These are phyloP conservation scores for Huiozyma naganishii DNA, from an alignment of 805 yeast genomes.

Conservation along the genomic window DNA sequence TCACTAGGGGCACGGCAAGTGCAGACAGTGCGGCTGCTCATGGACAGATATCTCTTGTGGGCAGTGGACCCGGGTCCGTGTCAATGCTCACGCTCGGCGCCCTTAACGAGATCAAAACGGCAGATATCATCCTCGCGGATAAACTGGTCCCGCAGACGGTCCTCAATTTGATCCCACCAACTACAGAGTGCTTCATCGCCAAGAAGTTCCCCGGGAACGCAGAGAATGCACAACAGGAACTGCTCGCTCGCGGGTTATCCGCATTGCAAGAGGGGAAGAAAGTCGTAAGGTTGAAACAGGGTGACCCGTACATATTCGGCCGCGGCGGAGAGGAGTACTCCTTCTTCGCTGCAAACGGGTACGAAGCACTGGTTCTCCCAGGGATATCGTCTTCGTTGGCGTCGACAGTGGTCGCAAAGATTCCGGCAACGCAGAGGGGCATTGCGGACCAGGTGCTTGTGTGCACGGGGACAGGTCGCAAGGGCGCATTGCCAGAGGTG, in stretches of 20 bases:
- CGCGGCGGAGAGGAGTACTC: slow-evolving; percentile 89
- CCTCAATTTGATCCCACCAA: slow-evolving; percentile 65
- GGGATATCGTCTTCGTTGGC: slow-evolving; percentile 87
- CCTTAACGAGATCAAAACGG: slow-evolving; percentile 61
- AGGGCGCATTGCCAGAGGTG: slow-evolving; percentile 67
- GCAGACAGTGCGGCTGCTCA: slow-evolving; percentile 4
- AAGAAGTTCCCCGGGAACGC: slow-evolving; percentile 96
- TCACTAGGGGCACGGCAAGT: neutral
- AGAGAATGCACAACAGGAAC: slow-evolving; percentile 81
- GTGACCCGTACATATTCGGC: slow-evolving; percentile 94
- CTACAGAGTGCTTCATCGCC: slow-evolving; percentile 73
- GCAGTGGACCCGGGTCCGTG: slow-evolving; percentile 88
- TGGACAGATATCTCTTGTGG: slow-evolving; percentile 73
- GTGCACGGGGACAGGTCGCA: slow-evolving; percentile 90
- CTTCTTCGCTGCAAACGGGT: slow-evolving; percentile 61
- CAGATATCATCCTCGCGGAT: slow-evolving; percentile 81
- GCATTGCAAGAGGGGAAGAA: slow-evolving; percentile 54
- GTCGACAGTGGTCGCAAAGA: slow-evolving; percentile 70
- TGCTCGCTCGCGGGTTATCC: slow-evolving; percentile 59
- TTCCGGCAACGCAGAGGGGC: slow-evolving; percentile 87
- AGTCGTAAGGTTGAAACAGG: slow-evolving; percentile 87
- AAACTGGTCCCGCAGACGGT: slow-evolving; percentile 87
- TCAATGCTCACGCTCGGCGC: slow-evolving; percentile 81
- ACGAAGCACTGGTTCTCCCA: slow-evolving; percentile 62
- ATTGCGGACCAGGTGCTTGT: slow-evolving; percentile 86